A percentile compares a stretch with the other conserved stretches of the same genome.
Conservation (phyloP, 345 rosid genomes). For the Lagerstroemia speciosa region DNA sequence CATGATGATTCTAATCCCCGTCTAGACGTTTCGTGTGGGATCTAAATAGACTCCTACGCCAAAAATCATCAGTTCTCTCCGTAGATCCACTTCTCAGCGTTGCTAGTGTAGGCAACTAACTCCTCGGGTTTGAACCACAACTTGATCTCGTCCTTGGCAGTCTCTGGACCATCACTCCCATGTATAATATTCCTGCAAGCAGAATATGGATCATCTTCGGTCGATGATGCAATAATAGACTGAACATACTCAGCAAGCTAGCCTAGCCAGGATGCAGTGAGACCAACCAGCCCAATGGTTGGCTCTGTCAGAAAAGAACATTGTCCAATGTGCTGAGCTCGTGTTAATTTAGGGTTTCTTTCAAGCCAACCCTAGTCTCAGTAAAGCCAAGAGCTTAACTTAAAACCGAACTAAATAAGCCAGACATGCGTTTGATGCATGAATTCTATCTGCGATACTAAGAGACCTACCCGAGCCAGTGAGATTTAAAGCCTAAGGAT, state of each 20-base stretch:
- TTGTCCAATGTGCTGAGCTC: too few species aligned
- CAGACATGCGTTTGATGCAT: too few species aligned
- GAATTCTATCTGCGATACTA: too few species aligned
- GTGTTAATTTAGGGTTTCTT: too few species aligned
- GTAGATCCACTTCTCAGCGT: constrained; percentile 90
- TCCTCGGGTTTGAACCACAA: constrained; percentile 97
- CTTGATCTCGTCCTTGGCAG: constrained; percentile 80
- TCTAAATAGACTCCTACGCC: constrained; percentile 13
- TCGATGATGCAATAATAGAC: neutral
- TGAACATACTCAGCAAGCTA: neutral
- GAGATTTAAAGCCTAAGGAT: neutral
- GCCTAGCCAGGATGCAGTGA: neutral
- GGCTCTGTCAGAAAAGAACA: too few species aligned
- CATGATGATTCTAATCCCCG: neutral
- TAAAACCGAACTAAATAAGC: too few species aligned
- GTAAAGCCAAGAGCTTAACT: too few species aligned
- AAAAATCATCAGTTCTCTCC: constrained; percentile 42
- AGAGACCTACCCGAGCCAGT: too few species aligned
- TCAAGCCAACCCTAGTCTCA: too few species aligned
- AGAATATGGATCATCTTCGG: neutral
- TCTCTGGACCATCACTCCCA: constrained; percentile 97
- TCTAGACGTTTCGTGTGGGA: constrained; percentile 15
- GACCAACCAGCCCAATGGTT: neutral
- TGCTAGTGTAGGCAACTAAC: constrained; percentile 65
- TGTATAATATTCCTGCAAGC: constrained; percentile 79